Base-by-base conservation (phyloP, 73 alveolate species). In the Tetrahymena borealis region DNA sequence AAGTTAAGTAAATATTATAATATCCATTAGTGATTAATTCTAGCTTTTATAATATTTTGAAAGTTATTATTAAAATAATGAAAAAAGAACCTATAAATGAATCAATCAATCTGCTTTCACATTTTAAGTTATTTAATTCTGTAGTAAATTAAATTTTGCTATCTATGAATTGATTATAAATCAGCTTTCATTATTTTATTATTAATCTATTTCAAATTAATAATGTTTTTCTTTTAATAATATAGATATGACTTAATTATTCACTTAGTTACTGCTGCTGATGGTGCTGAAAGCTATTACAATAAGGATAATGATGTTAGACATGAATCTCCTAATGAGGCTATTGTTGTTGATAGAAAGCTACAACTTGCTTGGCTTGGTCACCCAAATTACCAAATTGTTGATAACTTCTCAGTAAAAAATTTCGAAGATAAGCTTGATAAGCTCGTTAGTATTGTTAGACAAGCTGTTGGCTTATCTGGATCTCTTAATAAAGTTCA, bases 241-340 rank as follows among this genome's bases (percentile, higher is more conserved):
- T 24, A 60, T 60, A 38, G 98, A 91, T 96, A 96, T 91, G 98
- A 96, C 90, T 94, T 95, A 33, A 95, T 96, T 37, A 40, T 96
- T 9, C 98, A 96, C 90, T 41, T 96, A 93, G 97, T 96, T n/a
- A 95, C 98, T 24, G 98, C 98, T 15, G 98, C 98, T 31, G 97
- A 96, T 92, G 97, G 98, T 16, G 97, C 98, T 16, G 92, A 91
- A 33, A 90, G 92, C 31, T 96, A 60, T 91, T 95, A 93, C 79
- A 38, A 94, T 18, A n/a, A 60, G 28, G 91, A 93, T 91, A 96
- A 94, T 78, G 96, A 90, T 39, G 98, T 96, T n/a, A 94, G 98
- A 90, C 96, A 96, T 42, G 98, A 96, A 93, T 91, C 96, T 39
- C 79, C 94, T 78, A 92, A 96, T 42, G 77, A 93, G 38, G 98